phyloP scores from a whole-genome alignment of 139 green algal species.

The Haematococcus sp. region DNA sequence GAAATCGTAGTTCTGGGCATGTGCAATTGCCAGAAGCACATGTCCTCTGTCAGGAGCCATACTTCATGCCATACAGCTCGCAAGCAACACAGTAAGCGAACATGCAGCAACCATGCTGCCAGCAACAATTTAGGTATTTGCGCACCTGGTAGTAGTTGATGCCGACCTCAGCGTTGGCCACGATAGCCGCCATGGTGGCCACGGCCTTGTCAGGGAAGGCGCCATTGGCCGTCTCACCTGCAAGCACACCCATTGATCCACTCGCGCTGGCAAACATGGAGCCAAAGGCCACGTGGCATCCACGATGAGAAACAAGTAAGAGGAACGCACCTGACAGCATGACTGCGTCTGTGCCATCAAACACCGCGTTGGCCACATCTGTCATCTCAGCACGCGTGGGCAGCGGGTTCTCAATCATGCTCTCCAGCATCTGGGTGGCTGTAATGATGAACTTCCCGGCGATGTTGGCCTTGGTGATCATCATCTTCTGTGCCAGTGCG shows the following conservation, averaged over 20 bases:
- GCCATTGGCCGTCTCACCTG: slow-evolving; percentile 61
- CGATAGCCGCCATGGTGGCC: slow-evolving; percentile 55
- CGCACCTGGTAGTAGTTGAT: slow-evolving; percentile 49
- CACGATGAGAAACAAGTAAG: too few species aligned
- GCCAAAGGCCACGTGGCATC: too few species aligned
- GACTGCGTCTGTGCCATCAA: slow-evolving; percentile 70
- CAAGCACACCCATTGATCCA: too few species aligned
- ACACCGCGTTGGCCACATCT: slow-evolving; percentile 81
- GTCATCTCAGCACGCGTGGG: slow-evolving; percentile 77
- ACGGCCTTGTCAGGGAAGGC: slow-evolving; percentile 44
- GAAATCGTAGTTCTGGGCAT: slow-evolving; percentile 44
- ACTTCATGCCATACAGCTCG: not conserved
- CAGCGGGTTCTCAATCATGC: slow-evolving; percentile 34
- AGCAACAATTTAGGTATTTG: too few species aligned
- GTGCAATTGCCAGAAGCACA: too few species aligned
- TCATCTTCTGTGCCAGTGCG: slow-evolving; percentile 71
- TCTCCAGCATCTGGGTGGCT: slow-evolving; percentile 72
- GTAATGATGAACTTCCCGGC: slow-evolving; percentile 70
- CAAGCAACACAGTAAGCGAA: not conserved
- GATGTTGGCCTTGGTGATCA: slow-evolving; percentile 79
- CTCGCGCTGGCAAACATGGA: too few species aligned
- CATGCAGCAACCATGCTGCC: not conserved
- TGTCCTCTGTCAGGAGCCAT: not conserved
- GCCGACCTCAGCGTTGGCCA: slow-evolving; percentile 52
- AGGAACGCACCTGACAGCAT: slow-evolving; percentile 61